Base-by-base conservation (phyloP, 768 basidiomycete genomes). In the Exidia glandulosa region DNA sequence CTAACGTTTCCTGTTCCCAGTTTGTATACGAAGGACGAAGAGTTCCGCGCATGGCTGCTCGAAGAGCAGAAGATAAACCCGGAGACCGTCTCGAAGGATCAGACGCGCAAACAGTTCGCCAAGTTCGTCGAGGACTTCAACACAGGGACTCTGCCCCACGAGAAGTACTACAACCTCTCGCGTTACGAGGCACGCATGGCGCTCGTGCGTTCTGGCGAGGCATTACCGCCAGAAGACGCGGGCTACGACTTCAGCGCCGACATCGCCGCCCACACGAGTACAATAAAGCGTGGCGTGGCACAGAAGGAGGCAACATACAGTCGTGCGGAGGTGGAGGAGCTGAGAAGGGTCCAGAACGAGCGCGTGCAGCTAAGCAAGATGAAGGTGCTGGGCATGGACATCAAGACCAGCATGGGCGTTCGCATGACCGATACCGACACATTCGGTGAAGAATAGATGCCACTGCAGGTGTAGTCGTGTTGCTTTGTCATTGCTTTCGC, bases 81-180 rank as follows among this genome's bases (percentile, higher is more conserved):
- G 0, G 94, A 95, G 73, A 87, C 86, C 2, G 77, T 93, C 52
- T 80, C 86, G 14, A 94, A 91, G 66, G 91, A 94, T 56, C 86
- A 87, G 63, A 85, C 82, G 61, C 86, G 84, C 73, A 93, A 91
- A 66, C 88, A 93, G 67, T 96, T 94, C 69, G 76, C 82, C 3
- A 78, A 79, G 25, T 94, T 88, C 66, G 81, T 89, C 25, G 90
- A 92, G 70, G 90, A 91, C 68, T 91, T 78, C 67, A 90, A 92
- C 66, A 90, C 61, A 93, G 93, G 92, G 14, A 96, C 94, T 2
- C 78, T 96, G 2, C 90, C 94, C 10, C 88, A 95, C 66, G 92
- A 94, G 70, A 96, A 96, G 70, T 96, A 94, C 71, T 95, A 95
- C 71, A 82, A 94, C 67, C 91, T 94, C 81, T 84, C 83, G 59